phyloP scores from a whole-genome alignment of 495 filamentous ascomycete species.

The Hyaloscypha hepaticicola region DNA sequence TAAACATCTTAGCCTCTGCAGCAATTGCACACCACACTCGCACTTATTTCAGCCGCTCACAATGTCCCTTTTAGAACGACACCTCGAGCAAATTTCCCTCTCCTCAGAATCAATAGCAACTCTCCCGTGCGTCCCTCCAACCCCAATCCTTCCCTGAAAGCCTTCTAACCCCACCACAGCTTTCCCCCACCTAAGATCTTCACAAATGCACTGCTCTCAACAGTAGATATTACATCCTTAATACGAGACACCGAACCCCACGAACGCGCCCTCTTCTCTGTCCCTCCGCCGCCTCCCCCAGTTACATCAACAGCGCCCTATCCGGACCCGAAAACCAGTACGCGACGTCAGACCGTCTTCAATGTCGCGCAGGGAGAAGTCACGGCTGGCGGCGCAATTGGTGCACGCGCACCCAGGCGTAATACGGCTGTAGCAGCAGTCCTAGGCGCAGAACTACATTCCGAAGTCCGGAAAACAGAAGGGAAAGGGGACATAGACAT shows the following conservation, averaged over 20 bases:
- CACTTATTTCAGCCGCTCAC: constrained; percentile 24
- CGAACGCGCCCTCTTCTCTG: constrained; percentile 92
- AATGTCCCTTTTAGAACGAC: constrained; percentile 77
- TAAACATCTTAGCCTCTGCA: constrained; percentile 1
- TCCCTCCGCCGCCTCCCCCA: constrained; percentile 63
- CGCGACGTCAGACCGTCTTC: constrained; percentile 54
- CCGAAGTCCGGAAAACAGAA: constrained; percentile 64
- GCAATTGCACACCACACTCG: neutral
- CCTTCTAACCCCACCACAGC: constrained; percentile 42
- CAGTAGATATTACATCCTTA: constrained; percentile 87
- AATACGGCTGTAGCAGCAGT: constrained; percentile 90
- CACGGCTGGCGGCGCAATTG: constrained; percentile 40
- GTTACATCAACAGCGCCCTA: constrained; percentile 36
- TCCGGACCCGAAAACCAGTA: constrained; percentile 30
- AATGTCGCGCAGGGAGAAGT: constrained; percentile 54
- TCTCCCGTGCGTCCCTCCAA: constrained; percentile 62
- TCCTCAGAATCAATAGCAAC: constrained; percentile 81
- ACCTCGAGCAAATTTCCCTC: constrained; percentile 87
- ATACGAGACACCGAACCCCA: constrained; percentile 96
- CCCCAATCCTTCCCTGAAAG: constrained; percentile 27
- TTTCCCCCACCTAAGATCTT: constrained; percentile 94
- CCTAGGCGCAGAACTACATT: constrained; percentile 81
- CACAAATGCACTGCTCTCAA: constrained; percentile 85
- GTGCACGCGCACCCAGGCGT: constrained; percentile 56
- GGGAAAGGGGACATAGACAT: constrained; percentile 76